Evolutionary conservation across 2,329 filamentous ascomycete genomes (phyloP).

Genomic region (Sodiomyces alkalinus): DNA sequence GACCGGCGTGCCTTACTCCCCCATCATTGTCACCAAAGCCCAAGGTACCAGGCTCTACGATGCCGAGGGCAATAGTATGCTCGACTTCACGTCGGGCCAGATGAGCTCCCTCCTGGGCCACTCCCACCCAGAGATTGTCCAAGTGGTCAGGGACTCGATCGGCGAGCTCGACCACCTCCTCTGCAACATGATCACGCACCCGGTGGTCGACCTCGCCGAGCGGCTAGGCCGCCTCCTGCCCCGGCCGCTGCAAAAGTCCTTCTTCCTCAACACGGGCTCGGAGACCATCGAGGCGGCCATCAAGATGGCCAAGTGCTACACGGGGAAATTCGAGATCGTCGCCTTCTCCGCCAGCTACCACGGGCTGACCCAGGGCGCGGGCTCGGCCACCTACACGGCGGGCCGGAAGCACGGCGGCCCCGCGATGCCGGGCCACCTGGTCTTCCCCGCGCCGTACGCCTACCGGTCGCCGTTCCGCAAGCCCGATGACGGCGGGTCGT

Average conservation of each 20-base stretch:
- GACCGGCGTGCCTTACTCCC: constrained; percentile 23
- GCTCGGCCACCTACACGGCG: constrained; percentile 35
- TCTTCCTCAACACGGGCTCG: constrained; percentile 40
- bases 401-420: constrained; percentile 30
- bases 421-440: constrained; percentile 37
- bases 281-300: constrained; percentile 46
- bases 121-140: constrained; percentile 39
- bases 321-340: constrained; percentile 49
- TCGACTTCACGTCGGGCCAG: constrained; percentile 45
- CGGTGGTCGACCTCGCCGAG: constrained; percentile 36
- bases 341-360: constrained; percentile 43
- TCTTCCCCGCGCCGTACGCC: constrained; percentile 42
- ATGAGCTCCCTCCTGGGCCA: constrained; percentile 44
- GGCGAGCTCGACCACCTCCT: constrained; percentile 39
- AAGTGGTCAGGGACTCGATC: constrained; percentile 29
- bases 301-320: constrained; percentile 46
- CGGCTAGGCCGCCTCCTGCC: constrained; percentile 31
- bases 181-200: constrained; percentile 38
- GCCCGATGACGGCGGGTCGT: constrained; percentile 39
- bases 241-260: constrained; percentile 30
- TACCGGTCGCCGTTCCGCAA: constrained; percentile 47
- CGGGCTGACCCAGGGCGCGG: constrained; percentile 39
- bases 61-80: constrained; percentile 23
- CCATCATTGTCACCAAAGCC: constrained; percentile 26
- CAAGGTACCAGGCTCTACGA: constrained; percentile 30